A percentile compares a stretch with the other conserved stretches of the same genome.
phyloP scores from a whole-genome alignment of 345 rosid species.

The Cardamine resedifolia region DNA sequence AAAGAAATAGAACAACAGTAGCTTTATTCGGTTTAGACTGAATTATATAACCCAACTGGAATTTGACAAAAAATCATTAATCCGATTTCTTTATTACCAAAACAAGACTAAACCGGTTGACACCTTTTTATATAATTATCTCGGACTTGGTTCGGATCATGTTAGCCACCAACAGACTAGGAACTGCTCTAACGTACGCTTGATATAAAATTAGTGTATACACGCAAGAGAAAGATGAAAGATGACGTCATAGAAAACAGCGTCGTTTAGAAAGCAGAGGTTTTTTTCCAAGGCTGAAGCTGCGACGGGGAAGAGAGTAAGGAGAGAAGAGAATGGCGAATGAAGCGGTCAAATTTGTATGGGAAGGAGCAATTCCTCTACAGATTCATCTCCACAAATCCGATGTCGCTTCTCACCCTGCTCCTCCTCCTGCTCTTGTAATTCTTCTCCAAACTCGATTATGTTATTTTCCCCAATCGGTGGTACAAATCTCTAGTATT shows the following conservation, averaged over 20 bases:
- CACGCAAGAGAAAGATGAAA: conserved; percentile 22
- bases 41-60: background rate
- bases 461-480: background rate
- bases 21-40: background rate
- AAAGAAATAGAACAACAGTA: conserved; percentile 16
- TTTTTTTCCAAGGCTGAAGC: background rate
- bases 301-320: conserved; percentile 1
- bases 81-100: background rate
- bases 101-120: conserved; percentile 1
- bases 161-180: background rate
- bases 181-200: conserved; percentile 23
- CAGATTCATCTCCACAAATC: conserved; percentile 86
- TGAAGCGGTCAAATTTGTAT: conserved; percentile 68
- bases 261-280: conserved; percentile 12
- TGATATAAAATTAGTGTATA: background rate
- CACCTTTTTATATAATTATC: background rate
- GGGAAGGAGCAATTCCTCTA: conserved; percentile 94
- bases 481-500: background rate
- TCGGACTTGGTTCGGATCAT: conserved; percentile 21
- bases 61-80: background rate
- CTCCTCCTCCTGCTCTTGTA: conserved; percentile 80
- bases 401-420: conserved; percentile 81
- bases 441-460: background rate
- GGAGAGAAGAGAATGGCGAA: conserved; percentile 37
- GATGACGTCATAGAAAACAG: conserved; percentile 27